Conservation (phyloP, 179 eudicot genomes). For the Beta macrorhiza region DNA sequence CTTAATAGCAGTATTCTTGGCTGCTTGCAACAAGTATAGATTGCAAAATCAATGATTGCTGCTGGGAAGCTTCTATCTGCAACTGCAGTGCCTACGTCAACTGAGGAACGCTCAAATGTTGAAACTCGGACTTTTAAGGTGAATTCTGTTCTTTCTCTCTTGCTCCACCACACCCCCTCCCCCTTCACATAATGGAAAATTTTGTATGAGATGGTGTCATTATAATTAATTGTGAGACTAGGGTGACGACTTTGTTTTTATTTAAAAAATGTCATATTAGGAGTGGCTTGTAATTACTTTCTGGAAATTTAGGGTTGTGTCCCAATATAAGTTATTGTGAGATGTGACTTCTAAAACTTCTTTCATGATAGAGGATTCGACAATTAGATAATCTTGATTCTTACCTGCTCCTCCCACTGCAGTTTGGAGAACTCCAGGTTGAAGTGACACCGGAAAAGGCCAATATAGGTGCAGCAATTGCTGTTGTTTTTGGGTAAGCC, state of each 20-base stretch:
- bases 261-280: too few species aligned
- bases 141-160: background rate
- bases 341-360: too few species aligned
- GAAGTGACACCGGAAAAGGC: slow-evolving; percentile 78
- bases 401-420: slow-evolving; percentile 29
- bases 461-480: slow-evolving; percentile 73
- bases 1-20: slow-evolving; percentile 46
- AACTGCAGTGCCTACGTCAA: slow-evolving; percentile 37
- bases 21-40: slow-evolving; percentile 63
- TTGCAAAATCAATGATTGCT: slow-evolving; percentile 73
- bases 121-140: slow-evolving; percentile 76
- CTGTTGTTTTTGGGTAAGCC: slow-evolving; percentile 63
- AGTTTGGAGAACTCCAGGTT: slow-evolving; percentile 95
- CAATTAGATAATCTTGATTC: background rate
- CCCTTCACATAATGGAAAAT: background rate
- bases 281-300: too few species aligned
- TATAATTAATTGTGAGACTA: too few species aligned
- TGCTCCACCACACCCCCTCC: too few species aligned
- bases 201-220: too few species aligned
- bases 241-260: too few species aligned
- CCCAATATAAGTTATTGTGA: too few species aligned
- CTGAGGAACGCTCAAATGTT: slow-evolving; percentile 41
- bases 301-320: too few species aligned
- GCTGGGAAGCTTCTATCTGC: slow-evolving; percentile 69
- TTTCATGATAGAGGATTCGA: background rate